A percentile compares a stretch with the other conserved stretches of the same genome.
These are phyloP conservation scores for Metschnikowia koreensis DNA, from an alignment of 805 yeast genomes.

Conservation along the genomic window DNA sequence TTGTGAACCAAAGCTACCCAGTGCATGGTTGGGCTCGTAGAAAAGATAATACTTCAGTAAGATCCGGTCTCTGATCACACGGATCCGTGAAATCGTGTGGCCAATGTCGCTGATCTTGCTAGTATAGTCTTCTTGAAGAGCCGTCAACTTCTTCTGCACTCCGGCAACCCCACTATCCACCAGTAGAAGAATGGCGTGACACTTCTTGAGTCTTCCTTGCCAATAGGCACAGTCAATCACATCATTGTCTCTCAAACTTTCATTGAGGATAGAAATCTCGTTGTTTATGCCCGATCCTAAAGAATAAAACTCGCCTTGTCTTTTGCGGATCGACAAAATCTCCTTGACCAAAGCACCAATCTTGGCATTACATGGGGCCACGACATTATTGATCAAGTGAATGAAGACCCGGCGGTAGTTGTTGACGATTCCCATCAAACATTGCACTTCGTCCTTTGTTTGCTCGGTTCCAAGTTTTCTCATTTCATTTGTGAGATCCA, in stretches of 20 bases:
- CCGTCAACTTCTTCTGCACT: not conserved
- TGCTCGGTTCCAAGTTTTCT: not conserved
- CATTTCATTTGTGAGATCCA: not conserved
- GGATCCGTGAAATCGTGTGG: not conserved
- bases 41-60: not conserved
- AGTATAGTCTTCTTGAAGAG: not conserved
- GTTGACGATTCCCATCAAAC: not conserved
- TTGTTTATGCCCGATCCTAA: not conserved
- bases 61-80: not conserved
- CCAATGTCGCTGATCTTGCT: not conserved
- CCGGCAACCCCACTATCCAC: not conserved
- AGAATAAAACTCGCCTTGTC: not conserved
- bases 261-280: not conserved
- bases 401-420: conserved; percentile 1
- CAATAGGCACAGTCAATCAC: not conserved
- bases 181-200: not conserved
- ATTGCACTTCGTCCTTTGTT: not conserved
- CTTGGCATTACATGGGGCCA: not conserved
- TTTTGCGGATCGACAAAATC: not conserved
- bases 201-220: not conserved
- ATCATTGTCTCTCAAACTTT: not conserved
- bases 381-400: not conserved
- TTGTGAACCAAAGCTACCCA: not conserved
- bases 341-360: not conserved
- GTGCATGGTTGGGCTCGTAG: not conserved